Conservation (phyloP, 108 stramenopile genomes). For the Pseudonitzschia multiseries region DNA sequence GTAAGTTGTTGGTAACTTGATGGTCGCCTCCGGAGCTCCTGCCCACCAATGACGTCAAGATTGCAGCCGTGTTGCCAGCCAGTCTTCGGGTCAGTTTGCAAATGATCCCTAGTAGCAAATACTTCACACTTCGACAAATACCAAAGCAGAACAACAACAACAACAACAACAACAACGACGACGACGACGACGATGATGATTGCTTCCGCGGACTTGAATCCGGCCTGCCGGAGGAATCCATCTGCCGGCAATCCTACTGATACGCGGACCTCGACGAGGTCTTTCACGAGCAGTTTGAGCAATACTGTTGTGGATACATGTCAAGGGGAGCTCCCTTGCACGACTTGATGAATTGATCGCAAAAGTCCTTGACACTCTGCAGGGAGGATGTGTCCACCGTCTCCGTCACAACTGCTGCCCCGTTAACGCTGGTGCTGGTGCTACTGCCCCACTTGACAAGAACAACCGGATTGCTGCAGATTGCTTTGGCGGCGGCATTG, state of each 20-base stretch:
- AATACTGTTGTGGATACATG: slow-evolving; percentile 22
- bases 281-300: neutral
- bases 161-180: neutral
- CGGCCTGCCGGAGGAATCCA: neutral
- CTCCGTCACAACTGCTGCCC: slow-evolving; percentile 18
- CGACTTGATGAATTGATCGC: neutral
- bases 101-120: too few relatives aligned
- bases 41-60: too few relatives aligned
- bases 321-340: slow-evolving; percentile 18
- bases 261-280: neutral
- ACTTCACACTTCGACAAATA: too few relatives aligned
- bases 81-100: too few relatives aligned
- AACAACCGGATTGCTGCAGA: slow-evolving; percentile 15
- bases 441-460: neutral
- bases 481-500: slow-evolving; percentile 31
- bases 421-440: too few relatives aligned
- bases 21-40: too few relatives aligned
- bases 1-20: too few relatives aligned
- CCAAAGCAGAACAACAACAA: neutral
- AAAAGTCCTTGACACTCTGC: slow-evolving; percentile 38
- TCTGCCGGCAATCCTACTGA: neutral
- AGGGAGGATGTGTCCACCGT: slow-evolving; percentile 53
- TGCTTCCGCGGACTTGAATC: neutral
- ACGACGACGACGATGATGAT: neutral
- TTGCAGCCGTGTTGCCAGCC: too few relatives aligned